These are phyloP conservation scores for Fusarium denticulatum DNA, from an alignment of 2,329 filamentous ascomycete species.

Conservation along the genomic window DNA sequence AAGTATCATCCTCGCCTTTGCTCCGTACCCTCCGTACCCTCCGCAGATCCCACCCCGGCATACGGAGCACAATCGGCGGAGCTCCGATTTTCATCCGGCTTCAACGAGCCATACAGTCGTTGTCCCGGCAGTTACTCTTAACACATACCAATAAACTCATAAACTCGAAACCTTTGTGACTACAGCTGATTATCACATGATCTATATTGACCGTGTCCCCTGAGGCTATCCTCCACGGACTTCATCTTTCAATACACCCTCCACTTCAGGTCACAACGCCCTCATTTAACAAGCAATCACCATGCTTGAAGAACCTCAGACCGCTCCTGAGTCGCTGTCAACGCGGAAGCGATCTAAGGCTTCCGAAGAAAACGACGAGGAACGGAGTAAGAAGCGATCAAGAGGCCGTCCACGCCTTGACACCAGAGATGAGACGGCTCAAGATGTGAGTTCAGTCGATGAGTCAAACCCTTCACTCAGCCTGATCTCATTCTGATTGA, in stretches of 20 bases:
- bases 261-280: not conserved
- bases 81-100: not conserved
- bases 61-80: slow-evolving; percentile 14
- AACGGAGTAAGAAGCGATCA: slow-evolving; percentile 66
- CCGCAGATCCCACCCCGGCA: slow-evolving; percentile 11
- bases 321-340: not conserved
- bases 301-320: slow-evolving; percentile 23
- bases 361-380: slow-evolving; percentile 46
- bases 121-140: not conserved
- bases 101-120: not conserved
- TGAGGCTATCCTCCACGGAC: not conserved
- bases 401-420: slow-evolving; percentile 80
- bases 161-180: not conserved
- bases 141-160: not conserved
- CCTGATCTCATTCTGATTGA: slow-evolving; percentile 32
- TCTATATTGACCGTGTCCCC: not conserved
- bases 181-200: not conserved
- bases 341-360: slow-evolving; percentile 40
- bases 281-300: not conserved
- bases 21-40: slow-evolving; percentile 11
- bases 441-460: slow-evolving; percentile 69
- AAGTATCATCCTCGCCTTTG: slow-evolving; percentile 2
- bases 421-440: slow-evolving; percentile 79
- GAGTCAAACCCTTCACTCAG: not conserved
- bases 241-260: not conserved